Evolutionary conservation across 2,329 filamentous ascomycete genomes (phyloP), one percentile per base, ranked within the genome.

Genomic region (Remersonia thermophila): DNA sequence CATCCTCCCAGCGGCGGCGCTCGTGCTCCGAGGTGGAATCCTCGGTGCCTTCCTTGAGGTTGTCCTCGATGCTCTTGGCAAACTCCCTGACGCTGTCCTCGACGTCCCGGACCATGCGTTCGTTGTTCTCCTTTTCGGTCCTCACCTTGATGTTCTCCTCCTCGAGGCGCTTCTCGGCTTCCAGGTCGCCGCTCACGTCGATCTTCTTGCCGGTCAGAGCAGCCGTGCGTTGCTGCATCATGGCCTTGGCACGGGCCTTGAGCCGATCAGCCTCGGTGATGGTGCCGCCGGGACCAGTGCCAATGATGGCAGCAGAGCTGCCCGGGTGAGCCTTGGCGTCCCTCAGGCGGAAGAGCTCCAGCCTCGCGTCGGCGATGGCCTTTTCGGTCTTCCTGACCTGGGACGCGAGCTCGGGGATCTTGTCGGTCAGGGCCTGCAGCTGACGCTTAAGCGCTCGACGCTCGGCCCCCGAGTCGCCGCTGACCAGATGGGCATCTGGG

Each of bases 211-310:
- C 91, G 15, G 86, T 85, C 44, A 98, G 64, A 13, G 91, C 89
- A 38, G 91, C 91, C 47, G 91, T 87, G 41, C 91, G 81, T 52
- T 94, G 87, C 62, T 96, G 89, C 91, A 98, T 98, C 77, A 95
- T 93, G 27, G 89, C 89, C 62, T 87, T 93, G 23, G 91, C 89
- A 48, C 87, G 77, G 26, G 91, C 91, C 65, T 95, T 96, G 47
- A 96, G 73, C 36, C 89, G 77, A 60, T 98, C 91, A 3, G 85
- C 82, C 59, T 98, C 91, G 0, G 91, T 98, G 29, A 98, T 76
- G 30, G 76, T 63, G 35, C 91, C 91, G 30, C 89, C 89, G 39
- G 87, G 89, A 8, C 91, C 91, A 42, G 89, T 96, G 31, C 91
- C 91, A 40, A 96, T 75, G 44, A 98, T 85, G 20, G 78, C 71